Percentiles rank a stretch among this genome's conserved stretches.
Conservation (phyloP, 768 basidiomycete genomes). For the Suillus americanus region DNA sequence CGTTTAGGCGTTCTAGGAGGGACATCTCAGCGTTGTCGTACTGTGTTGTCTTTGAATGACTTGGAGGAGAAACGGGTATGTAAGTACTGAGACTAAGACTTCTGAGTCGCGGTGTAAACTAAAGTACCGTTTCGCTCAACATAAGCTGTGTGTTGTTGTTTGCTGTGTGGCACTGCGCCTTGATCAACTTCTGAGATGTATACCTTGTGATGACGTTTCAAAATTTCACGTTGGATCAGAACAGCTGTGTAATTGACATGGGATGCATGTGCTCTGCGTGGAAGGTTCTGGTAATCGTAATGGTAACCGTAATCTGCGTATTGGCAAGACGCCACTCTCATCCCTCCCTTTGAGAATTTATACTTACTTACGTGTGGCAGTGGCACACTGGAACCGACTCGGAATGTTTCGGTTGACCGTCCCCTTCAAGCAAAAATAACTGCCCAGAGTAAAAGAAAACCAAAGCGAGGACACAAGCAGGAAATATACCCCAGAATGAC, state of each 20-base stretch:
- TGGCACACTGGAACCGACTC: background rate
- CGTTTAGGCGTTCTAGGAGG: constrained; percentile 29
- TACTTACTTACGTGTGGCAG: background rate
- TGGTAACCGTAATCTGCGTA: background rate
- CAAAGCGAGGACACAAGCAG: background rate
- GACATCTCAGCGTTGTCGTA: constrained; percentile 20
- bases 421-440: background rate
- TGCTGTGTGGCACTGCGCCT: constrained; percentile 26
- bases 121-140: background rate
- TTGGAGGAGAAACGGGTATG: background rate
- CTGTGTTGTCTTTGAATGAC: background rate
- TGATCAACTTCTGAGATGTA: background rate
- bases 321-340: background rate
- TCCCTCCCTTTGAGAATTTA: background rate
- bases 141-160: constrained; percentile 24
- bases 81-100: background rate
- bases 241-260: background rate
- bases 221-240: background rate
- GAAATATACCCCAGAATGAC: too few species aligned
- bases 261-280: background rate
- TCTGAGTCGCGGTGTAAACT: background rate
- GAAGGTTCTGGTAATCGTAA: background rate
- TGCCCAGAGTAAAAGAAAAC: background rate
- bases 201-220: background rate
- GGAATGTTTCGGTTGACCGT: background rate